Evolutionary conservation across 2,329 filamentous ascomycete genomes (phyloP), one percentile per base, ranked within the genome.

Genomic region (Xenoacremonium recifei): DNA sequence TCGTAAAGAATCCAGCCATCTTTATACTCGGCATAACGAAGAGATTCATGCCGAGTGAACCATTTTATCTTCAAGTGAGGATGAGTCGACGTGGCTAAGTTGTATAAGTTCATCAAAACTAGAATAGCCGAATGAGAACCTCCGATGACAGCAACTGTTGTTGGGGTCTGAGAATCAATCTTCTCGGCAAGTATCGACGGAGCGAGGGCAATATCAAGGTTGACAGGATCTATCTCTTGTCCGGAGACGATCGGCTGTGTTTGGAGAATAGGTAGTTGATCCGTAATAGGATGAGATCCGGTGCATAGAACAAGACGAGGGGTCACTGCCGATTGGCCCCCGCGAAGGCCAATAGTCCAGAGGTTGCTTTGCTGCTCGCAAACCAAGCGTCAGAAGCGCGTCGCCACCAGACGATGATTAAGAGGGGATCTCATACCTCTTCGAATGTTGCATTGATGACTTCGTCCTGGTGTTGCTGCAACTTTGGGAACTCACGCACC

Each of bases 1-100:
- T 85, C 81, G 40, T 77, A 72, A 19, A 81, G 61, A 45, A 84
- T 82, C 79, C 80, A 84, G 43, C 76, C 78, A 47, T 81, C 79
- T 62, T 70, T 77, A 57, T 75, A 77, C 53, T 79, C 73, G 13
- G 81, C 81, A 48, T 84, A 85, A 18, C 77, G 75, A 9, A 84
- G 68, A 1, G 70, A 62, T 6, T 49, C 44, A 50, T 80, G 75
- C n/a, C 81, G 71, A 21, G 67, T 80, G 61, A 84, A 82, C 80
- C 80, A 84, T 52, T 76, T 77, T 40, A 84, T 68, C 21, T 69
- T 70, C 3, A 84, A 66, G 5, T 70, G 57, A 0, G 76, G 73
- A 46, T 82, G 78, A 1, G 71, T 71, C 21, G 68, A 67, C 17
- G 61, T 61, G 10, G 74, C 74, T 5, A 84, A 67, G 5, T 74